These are phyloP conservation scores for Drechslerella coelobrocha DNA, from an alignment of 2,329 filamentous ascomycete species.

Conservation along the genomic window DNA sequence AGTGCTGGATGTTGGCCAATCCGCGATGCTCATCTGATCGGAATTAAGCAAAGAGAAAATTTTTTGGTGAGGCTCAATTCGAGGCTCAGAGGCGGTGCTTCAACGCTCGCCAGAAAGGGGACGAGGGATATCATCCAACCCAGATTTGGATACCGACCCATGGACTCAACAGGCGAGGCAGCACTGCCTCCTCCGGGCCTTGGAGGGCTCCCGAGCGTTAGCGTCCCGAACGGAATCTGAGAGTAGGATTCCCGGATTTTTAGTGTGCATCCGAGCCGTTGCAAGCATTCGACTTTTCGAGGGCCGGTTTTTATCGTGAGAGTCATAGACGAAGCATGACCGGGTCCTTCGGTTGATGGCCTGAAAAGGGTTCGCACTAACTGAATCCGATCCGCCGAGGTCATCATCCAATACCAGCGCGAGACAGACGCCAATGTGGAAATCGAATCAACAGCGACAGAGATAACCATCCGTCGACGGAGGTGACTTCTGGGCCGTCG, in stretches of 20 bases:
- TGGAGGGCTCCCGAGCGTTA: constrained; percentile 9
- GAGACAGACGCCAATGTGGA: background rate
- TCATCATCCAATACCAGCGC: constrained; percentile 15
- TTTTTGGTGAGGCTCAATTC: constrained; percentile 43
- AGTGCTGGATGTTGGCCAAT: constrained; percentile 7
- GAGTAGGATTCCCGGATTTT: constrained; percentile 30
- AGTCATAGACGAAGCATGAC: constrained; percentile 30
- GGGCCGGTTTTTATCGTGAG: background rate
- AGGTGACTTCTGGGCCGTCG: background rate
- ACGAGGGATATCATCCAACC: constrained; percentile 25
- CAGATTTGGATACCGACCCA: constrained; percentile 13
- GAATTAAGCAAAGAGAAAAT: background rate
- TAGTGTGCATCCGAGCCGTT: background rate
- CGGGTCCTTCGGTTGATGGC: background rate
- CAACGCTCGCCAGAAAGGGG: constrained; percentile 24
- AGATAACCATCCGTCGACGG: constrained; percentile 11
- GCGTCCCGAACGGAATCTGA: background rate
- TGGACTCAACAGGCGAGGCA: too few species aligned
- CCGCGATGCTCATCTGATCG: background rate
- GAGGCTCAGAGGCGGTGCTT: constrained; percentile 48
- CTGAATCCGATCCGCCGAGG: constrained; percentile 9
- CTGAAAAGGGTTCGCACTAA: constrained; percentile 7
- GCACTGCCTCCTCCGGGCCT: constrained; percentile 23
- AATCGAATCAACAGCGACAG: background rate
- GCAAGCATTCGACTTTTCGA: constrained; percentile 1